A percentile compares a stretch with the other conserved stretches of the same genome.
These are phyloP conservation scores for Corymbia citriodora DNA, from an alignment of 441 rosid genomes.

Conservation along the genomic window DNA sequence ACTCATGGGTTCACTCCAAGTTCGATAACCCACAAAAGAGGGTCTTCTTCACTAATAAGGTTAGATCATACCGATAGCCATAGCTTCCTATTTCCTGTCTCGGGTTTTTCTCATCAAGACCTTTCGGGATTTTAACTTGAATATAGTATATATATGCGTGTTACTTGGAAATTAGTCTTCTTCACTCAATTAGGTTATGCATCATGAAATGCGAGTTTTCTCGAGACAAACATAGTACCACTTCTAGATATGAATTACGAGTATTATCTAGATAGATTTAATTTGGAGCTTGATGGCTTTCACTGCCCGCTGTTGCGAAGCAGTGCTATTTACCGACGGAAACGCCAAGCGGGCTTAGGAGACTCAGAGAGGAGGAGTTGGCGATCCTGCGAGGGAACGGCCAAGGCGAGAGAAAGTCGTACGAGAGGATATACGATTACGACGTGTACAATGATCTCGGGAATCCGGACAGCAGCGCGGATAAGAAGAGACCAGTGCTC, in stretches of 20 bases:
- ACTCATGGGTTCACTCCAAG: slow-evolving; percentile 61
- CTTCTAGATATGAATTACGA: neutral
- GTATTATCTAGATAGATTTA: neutral
- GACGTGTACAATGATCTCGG: slow-evolving; percentile 75
- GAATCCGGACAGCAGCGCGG: slow-evolving; percentile 28
- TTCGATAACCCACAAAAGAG: slow-evolving; percentile 26
- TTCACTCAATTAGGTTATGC: neutral
- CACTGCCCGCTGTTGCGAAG: neutral
- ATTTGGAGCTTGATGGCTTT: neutral
- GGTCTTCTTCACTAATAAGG: slow-evolving; percentile 64
- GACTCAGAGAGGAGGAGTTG: slow-evolving; percentile 48
- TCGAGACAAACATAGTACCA: neutral
- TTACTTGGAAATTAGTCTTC: neutral
- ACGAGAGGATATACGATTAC: slow-evolving; percentile 62
- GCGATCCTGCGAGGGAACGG: slow-evolving; percentile 42
- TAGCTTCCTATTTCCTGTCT: neutral
- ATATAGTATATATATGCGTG: neutral
- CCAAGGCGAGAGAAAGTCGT: slow-evolving; percentile 34
- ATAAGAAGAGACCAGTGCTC: slow-evolving; percentile 13
- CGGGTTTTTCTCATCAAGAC: neutral
- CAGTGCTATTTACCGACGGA: slow-evolving; percentile 47
- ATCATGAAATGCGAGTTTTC: neutral
- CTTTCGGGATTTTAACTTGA: neutral
- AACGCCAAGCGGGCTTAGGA: slow-evolving; percentile 25
- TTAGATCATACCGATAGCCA: neutral